Evolutionary conservation across 1,139 yeast species (phyloP).

Genomic region (Zygosaccharomyces pseudobailii): DNA sequence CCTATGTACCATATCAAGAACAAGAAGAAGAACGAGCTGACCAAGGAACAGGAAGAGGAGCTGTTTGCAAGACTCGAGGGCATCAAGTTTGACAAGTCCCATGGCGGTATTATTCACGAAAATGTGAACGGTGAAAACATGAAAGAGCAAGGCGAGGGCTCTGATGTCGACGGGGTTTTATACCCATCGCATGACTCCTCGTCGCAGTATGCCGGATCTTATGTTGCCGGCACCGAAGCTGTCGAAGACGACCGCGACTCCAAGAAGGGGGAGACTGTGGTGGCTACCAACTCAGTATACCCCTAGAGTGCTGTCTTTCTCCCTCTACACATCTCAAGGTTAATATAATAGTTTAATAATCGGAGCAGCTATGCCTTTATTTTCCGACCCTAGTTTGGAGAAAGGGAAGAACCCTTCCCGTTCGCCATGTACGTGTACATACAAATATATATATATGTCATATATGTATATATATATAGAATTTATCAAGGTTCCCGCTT

Average conservation of each 20-base stretch:
- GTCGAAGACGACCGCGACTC: neutral
- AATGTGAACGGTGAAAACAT: neutral
- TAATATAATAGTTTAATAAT: too few species aligned
- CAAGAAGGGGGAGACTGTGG: neutral
- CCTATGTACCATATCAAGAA: slow-evolving; percentile 70
- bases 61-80: slow-evolving; percentile 46
- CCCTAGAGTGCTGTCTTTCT: neutral
- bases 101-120: slow-evolving; percentile 27
- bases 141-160: neutral
- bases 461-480: too few species aligned
- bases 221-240: slow-evolving; percentile 14
- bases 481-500: neutral
- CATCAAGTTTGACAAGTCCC: slow-evolving; percentile 36
- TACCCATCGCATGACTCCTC: neutral
- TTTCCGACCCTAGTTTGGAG: too few species aligned
- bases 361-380: too few species aligned
- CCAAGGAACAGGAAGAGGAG: slow-evolving; percentile 48
- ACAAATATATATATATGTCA: too few species aligned
- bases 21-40: slow-evolving; percentile 58
- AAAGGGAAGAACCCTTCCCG: too few species aligned
- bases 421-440: neutral
- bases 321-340: too few species aligned
- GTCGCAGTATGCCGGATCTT: neutral
- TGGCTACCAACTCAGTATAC: neutral
- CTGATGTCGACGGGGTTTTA: neutral